phyloP scores from a whole-genome alignment of 495 filamentous ascomycete species.

The Durotheca rogersii region DNA sequence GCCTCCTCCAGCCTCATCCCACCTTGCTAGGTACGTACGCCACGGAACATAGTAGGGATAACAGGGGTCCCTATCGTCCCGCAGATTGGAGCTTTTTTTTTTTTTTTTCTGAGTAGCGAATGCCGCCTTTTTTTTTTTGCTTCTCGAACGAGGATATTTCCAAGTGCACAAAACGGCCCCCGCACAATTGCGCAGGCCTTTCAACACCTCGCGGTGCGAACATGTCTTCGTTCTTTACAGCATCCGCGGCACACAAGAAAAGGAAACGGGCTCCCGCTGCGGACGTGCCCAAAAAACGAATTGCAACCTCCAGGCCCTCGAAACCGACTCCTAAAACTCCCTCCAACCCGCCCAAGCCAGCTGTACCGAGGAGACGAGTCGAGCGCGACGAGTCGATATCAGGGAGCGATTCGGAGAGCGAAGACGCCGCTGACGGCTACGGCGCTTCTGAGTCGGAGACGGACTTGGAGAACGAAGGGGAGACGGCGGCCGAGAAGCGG shows the following conservation, averaged over 20 bases:
- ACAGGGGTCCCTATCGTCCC: slow-evolving; percentile 26
- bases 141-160: slow-evolving; percentile 27
- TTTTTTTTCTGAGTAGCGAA: slow-evolving; percentile 15
- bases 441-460: slow-evolving; percentile 48
- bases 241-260: slow-evolving; percentile 76
- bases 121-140: slow-evolving; percentile 31
- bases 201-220: slow-evolving; percentile 13
- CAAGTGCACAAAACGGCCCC: slow-evolving; percentile 16
- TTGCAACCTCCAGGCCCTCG: slow-evolving; percentile 43
- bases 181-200: slow-evolving; percentile 18
- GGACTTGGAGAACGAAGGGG: slow-evolving; percentile 59
- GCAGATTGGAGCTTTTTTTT: slow-evolving; percentile 34
- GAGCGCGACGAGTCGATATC: slow-evolving; percentile 77
- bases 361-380: slow-evolving; percentile 59
- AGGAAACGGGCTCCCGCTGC: slow-evolving; percentile 59
- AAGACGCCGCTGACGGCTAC: slow-evolving; percentile 43
- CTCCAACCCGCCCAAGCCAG: slow-evolving; percentile 40
- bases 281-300: slow-evolving; percentile 48
- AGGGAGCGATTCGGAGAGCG: slow-evolving; percentile 75
- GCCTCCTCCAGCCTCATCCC: slow-evolving; percentile 16
- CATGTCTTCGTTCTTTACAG: slow-evolving; percentile 88
- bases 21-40: background rate
- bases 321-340: slow-evolving; percentile 49
- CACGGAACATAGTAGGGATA: too few relatives aligned
- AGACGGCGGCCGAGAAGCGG: slow-evolving; percentile 85